A percentile compares a stretch with the other conserved stretches of the same genome.
phyloP scores from a whole-genome alignment of 164 flowering plant genomes.

The Cinnamomum chago region DNA sequence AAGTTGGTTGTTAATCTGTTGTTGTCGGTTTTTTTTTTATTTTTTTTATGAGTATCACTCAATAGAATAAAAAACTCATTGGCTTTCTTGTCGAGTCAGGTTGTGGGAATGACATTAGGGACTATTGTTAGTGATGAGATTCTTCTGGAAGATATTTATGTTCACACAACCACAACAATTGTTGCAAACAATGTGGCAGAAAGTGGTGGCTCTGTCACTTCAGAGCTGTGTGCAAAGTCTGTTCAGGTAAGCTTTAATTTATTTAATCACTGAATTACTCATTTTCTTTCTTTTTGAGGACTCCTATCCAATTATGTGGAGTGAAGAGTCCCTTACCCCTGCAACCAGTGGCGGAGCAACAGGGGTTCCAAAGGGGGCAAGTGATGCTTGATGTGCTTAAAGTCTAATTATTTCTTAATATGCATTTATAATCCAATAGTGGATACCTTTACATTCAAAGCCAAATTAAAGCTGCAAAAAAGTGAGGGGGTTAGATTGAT shows the following conservation, averaged over 20 bases:
- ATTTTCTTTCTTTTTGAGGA: not conserved
- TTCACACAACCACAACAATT: slow-evolving; percentile 12
- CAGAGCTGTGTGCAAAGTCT: slow-evolving; percentile 7
- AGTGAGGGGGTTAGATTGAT: too few species aligned
- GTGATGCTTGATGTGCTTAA: too few species aligned
- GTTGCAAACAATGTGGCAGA: slow-evolving; percentile 13
- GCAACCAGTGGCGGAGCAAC: too few species aligned
- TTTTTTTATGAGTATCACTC: not conserved
- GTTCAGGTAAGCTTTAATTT: slow-evolving; percentile 3
- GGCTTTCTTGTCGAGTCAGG: not conserved
- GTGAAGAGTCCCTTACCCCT: too few species aligned
- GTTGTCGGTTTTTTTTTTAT: not conserved
- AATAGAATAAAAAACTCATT: not conserved
- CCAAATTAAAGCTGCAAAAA: too few species aligned
- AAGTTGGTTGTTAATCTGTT: too few species aligned
- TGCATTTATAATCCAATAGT: too few species aligned
- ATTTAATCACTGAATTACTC: not conserved
- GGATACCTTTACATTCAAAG: too few species aligned
- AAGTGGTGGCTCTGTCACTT: slow-evolving; percentile 9
- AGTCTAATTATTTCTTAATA: too few species aligned
- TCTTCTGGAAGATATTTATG: slow-evolving; percentile 7
- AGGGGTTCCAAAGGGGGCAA: too few species aligned
- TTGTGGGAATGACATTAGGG: slow-evolving; percentile 8
- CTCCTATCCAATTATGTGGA: too few species aligned
- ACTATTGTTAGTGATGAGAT: slow-evolving; percentile 5